Evolutionary conservation across 805 yeast species (phyloP).

Genomic region (Maudiozyma serrabonitensis): DNA sequence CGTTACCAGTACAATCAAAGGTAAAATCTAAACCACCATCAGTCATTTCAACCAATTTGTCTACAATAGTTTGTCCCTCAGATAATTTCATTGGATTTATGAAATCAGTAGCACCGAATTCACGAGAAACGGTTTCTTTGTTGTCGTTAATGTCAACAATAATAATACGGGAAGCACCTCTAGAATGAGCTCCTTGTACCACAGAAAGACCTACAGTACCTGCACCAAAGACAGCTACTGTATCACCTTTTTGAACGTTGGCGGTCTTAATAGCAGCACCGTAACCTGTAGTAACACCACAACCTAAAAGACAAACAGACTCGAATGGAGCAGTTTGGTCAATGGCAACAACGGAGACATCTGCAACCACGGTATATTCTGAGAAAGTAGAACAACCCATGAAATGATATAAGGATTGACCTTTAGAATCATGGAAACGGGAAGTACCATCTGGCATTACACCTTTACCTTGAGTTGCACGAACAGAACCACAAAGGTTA

Average conservation of each 20-base stretch:
- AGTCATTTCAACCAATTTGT: slow-evolving; percentile 75
- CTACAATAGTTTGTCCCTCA: slow-evolving; percentile 68
- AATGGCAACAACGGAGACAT: slow-evolving; percentile 90
- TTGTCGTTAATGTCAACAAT: slow-evolving; percentile 80
- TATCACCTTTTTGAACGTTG: slow-evolving; percentile 75
- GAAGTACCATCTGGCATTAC: slow-evolving; percentile 97
- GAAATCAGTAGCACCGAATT: slow-evolving; percentile 94
- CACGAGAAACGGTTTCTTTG: slow-evolving; percentile 75
- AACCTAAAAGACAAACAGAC: slow-evolving; percentile 85
- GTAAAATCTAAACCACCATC: slow-evolving; percentile 97
- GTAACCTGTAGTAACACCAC: slow-evolving; percentile 97
- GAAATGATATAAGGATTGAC: slow-evolving; percentile 77
- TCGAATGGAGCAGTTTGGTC: slow-evolving; percentile 76
- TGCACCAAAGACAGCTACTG: slow-evolving; percentile 93
- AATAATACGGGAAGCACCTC: slow-evolving; percentile 72
- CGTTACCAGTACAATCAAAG: slow-evolving; percentile 97
- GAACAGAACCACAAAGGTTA: slow-evolving; percentile 87
- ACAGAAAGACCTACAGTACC: slow-evolving; percentile 97
- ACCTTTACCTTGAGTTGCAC: slow-evolving; percentile 98
- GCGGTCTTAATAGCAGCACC: slow-evolving; percentile 97
- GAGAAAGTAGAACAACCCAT: slow-evolving; percentile 98
- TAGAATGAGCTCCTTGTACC: slow-evolving; percentile 84
- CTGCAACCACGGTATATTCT: slow-evolving; percentile 96
- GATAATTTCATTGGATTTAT: slow-evolving; percentile 67
- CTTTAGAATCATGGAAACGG: slow-evolving; percentile 72